Evolutionary conservation across 2,329 filamentous ascomycete genomes (phyloP), one percentile per base, ranked within the genome.

Genomic region (Aspergillus pseudoterreus): DNA sequence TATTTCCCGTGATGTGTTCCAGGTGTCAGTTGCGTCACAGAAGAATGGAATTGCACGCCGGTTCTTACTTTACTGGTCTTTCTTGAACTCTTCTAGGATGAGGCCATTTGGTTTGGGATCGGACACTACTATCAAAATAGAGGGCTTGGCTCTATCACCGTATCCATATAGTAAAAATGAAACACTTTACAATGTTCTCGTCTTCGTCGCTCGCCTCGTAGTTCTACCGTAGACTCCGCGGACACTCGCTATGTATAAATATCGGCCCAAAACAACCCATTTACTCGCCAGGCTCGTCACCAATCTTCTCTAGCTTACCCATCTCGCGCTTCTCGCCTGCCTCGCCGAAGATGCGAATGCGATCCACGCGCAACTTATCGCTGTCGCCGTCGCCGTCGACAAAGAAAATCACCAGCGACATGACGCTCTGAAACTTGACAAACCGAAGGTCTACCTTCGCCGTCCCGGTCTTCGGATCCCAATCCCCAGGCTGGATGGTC

Each of bases 361-460:
- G 63, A 54, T 79, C 76, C 36, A 99, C 72, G 51, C 94, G 85
- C 52, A 94, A 86, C 77, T 89, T 92, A 68, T 97, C 92, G 41
- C 86, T 83, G 47, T 90, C 86, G 15, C 85, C 86, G 49, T 92
- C 88, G 2, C 91, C 92, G 67, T 95, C 86, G 49, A 88, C 88
- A 32, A 99, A 85, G 70, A 96, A 99, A 10, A 99, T 63, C 15
- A 95, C 87, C 62, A 99, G 68, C 55, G 86, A 94, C 53, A 84
- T 87, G 49, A 96, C 88, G 67, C 91, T 95, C 75, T 97, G 94
- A 78, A 97, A 99, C 76, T 96, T 96, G 73, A 99, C 94, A 66
- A 92, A 96, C 12, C 92, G 88, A 63, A 97, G 75, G 42, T 81
- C 74, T 49, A 92, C 75, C 62, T 79, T 88, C 12, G 84, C 87